phyloP scores from a whole-genome alignment of 805 yeast species.

The Candida broadrunensis region DNA sequence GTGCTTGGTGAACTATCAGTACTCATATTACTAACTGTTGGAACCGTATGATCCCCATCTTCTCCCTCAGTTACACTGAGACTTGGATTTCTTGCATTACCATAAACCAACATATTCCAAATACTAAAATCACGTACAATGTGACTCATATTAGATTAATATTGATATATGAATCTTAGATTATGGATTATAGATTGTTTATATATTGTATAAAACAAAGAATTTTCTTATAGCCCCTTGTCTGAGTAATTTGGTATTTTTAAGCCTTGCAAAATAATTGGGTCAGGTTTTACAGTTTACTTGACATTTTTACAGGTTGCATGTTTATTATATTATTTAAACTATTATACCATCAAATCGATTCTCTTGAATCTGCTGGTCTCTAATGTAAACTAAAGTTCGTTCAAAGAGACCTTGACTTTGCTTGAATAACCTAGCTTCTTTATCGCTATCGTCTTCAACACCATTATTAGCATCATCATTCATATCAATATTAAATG shows the following conservation, averaged over 20 bases:
- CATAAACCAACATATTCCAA: slow-evolving; percentile 17
- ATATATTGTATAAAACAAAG: no score
- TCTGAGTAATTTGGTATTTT: no score
- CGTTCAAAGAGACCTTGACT: slow-evolving; percentile 50
- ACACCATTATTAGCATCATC: slow-evolving; percentile 3
- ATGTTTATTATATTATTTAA: no score
- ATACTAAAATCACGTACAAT: slow-evolving; percentile 11
- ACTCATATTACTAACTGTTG: not conserved
- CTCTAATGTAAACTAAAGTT: slow-evolving; percentile 65
- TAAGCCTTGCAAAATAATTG: no score
- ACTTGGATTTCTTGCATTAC: slow-evolving; percentile 5
- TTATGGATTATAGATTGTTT: not conserved
- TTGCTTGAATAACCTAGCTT: slow-evolving; percentile 24
- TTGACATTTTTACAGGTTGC: no score
- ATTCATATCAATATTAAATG: not conserved
- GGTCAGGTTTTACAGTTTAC: no score
- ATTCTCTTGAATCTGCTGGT: slow-evolving; percentile 68
- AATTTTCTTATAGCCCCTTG: no score
- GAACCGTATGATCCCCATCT: not conserved
- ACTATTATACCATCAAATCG: slow-evolving; percentile 54
- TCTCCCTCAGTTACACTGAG: not conserved
- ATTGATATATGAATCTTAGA: not conserved
- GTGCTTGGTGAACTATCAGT: not conserved
- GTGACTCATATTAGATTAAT: slow-evolving; percentile 8
- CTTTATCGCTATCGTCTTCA: slow-evolving; percentile 13